Conservation (phyloP, 805 yeast genomes). For the Sporopachydermia lactativora region DNA sequence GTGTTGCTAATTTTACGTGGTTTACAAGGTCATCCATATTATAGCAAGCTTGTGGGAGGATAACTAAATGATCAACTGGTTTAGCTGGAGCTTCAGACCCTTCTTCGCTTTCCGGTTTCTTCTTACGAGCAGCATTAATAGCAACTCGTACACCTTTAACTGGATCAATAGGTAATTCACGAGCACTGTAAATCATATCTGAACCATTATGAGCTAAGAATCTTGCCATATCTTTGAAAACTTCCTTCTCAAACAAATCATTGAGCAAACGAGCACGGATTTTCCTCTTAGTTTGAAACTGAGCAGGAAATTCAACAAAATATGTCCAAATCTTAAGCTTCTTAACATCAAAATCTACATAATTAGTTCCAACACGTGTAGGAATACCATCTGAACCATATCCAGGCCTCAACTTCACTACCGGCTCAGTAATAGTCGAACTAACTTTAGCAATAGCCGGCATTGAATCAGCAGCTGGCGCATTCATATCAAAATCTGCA, state of each 20-base stretch:
- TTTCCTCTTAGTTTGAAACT: slow-evolving; percentile 11
- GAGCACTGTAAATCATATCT: slow-evolving; percentile 11
- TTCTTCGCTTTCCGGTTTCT: slow-evolving; percentile 12
- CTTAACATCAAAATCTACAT: slow-evolving; percentile 10
- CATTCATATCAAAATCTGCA: slow-evolving; percentile 10
- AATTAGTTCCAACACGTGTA: slow-evolving; percentile 14
- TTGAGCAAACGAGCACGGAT: slow-evolving; percentile 12
- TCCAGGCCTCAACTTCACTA: slow-evolving; percentile 11
- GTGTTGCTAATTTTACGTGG: slow-evolving; percentile 10
- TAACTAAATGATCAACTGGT: slow-evolving; percentile 10
- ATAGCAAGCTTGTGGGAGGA: slow-evolving; percentile 11
- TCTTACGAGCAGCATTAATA: slow-evolving; percentile 11
- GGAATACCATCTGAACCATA: slow-evolving; percentile 14
- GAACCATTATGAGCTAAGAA: slow-evolving; percentile 15
- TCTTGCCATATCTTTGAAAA: slow-evolving; percentile 8
- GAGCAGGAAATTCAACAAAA: slow-evolving; percentile 14
- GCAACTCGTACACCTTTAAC: slow-evolving; percentile 9
- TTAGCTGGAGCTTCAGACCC: slow-evolving; percentile 3
- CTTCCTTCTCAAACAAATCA: slow-evolving; percentile 11
- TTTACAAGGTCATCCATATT: slow-evolving; percentile 13
- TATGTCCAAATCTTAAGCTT: slow-evolving; percentile 12
- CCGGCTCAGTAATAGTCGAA: slow-evolving; percentile 3
- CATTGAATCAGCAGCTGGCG: slow-evolving; percentile 10
- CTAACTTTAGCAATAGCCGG: slow-evolving; percentile 8
- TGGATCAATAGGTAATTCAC: slow-evolving; percentile 12